These are phyloP conservation scores for Penicillium ochrochloron DNA, from an alignment of 495 filamentous ascomycete species.

Conservation along the genomic window DNA sequence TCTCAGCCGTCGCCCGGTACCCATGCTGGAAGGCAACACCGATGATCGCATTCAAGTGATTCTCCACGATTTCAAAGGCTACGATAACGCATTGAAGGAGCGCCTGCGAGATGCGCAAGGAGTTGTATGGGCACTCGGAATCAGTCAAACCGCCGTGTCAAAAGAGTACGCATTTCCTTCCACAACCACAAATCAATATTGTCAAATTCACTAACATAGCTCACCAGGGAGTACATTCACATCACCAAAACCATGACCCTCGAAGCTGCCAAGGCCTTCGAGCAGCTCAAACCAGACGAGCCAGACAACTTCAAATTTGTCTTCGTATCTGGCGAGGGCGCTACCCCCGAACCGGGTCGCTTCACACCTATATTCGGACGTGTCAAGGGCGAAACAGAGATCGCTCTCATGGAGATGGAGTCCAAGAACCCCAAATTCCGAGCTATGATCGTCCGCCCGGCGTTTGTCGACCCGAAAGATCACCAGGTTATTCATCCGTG, in stretches of 20 bases:
- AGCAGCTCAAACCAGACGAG: constrained; percentile 45
- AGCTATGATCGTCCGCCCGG: constrained; percentile 57
- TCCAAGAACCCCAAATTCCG: constrained; percentile 50
- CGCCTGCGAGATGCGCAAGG: constrained; percentile 66
- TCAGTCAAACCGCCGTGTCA: constrained; percentile 58
- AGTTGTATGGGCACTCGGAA: constrained; percentile 74
- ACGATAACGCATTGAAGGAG: constrained; percentile 57
- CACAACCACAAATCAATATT: not conserved
- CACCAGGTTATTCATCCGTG: constrained; percentile 56
- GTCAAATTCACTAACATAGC: not conserved
- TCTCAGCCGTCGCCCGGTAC: constrained; percentile 66
- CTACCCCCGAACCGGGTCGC: constrained; percentile 51
- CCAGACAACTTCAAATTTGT: constrained; percentile 61
- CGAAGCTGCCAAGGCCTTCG: constrained; percentile 63
- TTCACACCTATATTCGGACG: constrained; percentile 60
- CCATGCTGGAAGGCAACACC: constrained; percentile 62
- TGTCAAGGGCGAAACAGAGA: constrained; percentile 68
- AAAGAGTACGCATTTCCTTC: constrained; percentile 55
- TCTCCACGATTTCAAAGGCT: constrained; percentile 66
- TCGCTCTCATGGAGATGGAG: constrained; percentile 51
- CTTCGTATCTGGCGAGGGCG: constrained; percentile 66
- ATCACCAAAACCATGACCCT: constrained; percentile 70
- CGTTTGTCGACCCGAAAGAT: constrained; percentile 49
- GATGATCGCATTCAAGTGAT: constrained; percentile 62
- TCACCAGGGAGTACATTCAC: constrained; percentile 62